These are phyloP conservation scores for Salmacisia buchloeana DNA, from an alignment of 1,284 basidiomycete species.

Conservation along the genomic window DNA sequence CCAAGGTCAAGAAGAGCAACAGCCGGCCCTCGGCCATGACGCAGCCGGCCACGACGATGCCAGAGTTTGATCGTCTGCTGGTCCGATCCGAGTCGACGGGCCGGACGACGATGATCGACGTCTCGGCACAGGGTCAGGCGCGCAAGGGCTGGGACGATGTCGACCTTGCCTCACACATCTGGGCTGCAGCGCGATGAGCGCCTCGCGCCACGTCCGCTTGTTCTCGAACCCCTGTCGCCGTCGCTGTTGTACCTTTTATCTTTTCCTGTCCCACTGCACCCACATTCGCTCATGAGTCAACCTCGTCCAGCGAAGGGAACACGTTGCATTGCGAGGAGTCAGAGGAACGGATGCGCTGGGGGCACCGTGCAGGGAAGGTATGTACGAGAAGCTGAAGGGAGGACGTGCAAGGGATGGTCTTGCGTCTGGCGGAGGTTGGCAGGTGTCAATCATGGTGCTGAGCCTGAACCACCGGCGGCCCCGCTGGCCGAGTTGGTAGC, in stretches of 20 bases:
- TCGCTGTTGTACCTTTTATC: no score
- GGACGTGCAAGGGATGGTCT: neutral
- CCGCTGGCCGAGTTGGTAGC: slow-evolving; percentile 34
- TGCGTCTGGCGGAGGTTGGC: neutral
- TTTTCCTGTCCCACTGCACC: no score
- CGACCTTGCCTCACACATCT: neutral
- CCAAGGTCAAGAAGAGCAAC: neutral
- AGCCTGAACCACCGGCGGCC: neutral
- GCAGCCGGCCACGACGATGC: neutral
- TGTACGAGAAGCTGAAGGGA: neutral
- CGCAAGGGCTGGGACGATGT: neutral
- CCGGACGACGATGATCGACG: neutral
- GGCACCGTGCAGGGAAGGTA: neutral
- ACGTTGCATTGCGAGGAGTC: no score
- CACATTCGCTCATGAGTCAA: no score
- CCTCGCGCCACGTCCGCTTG: no score
- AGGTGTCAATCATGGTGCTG: neutral
- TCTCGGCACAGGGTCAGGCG: neutral
- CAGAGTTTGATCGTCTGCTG: neutral
- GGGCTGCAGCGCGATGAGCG: neutral
- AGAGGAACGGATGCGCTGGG: neutral
- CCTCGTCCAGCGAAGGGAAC: no score
- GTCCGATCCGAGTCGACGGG: slow-evolving; percentile 2
- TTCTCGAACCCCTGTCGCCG: no score
- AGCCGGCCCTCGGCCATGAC: no score